Evolutionary conservation across 768 basidiomycete species (phyloP).

Genomic region (Filobasidium wieringae): DNA sequence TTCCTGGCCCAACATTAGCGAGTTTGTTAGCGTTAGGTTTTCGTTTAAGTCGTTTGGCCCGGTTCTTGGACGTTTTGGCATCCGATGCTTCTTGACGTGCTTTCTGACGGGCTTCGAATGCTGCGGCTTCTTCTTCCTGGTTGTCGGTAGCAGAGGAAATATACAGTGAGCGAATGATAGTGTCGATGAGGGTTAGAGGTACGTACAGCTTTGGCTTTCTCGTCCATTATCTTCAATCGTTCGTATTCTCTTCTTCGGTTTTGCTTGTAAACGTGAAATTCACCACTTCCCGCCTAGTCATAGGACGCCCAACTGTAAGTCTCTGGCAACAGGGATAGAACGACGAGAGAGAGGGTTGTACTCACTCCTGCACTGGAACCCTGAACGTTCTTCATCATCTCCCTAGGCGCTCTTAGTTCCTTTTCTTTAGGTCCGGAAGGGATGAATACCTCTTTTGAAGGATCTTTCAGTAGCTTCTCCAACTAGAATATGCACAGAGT

Average conservation of each 20-base stretch:
- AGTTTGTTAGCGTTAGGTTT: constrained; percentile 61
- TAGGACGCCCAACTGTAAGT: too few relatives aligned
- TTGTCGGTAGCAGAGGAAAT: background rate
- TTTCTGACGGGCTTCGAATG: constrained; percentile 62
- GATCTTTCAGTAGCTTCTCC: constrained; percentile 79
- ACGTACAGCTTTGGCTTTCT: constrained; percentile 61
- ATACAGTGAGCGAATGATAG: background rate
- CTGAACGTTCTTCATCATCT: constrained; percentile 93
- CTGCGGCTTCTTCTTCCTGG: constrained; percentile 59
- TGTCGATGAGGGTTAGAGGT: background rate
- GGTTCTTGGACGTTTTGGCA: constrained; percentile 87
- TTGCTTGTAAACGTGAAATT: constrained; percentile 98
- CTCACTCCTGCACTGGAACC: constrained; percentile 80
- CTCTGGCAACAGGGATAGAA: too few relatives aligned
- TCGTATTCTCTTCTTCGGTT: constrained; percentile 89
- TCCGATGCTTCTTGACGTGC: constrained; percentile 62
- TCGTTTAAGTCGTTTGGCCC: constrained; percentile 85
- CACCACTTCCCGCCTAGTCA: constrained; percentile 63
- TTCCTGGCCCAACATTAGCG: too few relatives aligned
- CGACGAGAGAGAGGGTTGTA: too few relatives aligned
- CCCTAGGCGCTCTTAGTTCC: constrained; percentile 64
- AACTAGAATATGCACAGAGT: constrained; percentile 46
- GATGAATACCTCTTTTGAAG: constrained; percentile 64
- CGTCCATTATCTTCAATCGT: constrained; percentile 78
- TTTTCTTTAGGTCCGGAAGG: constrained; percentile 75